These are phyloP conservation scores for Bromus sterilis DNA, from an alignment of 176 grass and related monocot species.

Conservation along the genomic window DNA sequence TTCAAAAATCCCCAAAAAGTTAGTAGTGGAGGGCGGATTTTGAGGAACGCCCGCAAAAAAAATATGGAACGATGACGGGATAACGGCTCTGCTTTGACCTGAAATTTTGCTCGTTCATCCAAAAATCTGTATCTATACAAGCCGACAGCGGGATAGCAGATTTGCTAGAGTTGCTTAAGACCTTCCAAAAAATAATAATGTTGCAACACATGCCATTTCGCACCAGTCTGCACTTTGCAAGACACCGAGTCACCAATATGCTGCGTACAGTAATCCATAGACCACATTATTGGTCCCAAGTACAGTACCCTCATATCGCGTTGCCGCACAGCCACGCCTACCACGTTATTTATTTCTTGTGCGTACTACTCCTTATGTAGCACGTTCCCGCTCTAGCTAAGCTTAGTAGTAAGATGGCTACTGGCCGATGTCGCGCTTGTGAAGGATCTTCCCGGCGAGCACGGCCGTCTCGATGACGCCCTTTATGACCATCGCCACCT, in stretches of 20 bases:
- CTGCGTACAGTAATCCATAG: neutral
- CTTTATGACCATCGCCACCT: constrained; percentile 44
- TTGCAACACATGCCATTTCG: neutral
- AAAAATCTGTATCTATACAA: too few relatives aligned
- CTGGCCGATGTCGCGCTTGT: constrained; percentile 51
- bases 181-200: too few relatives aligned
- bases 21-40: too few relatives aligned
- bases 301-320: neutral
- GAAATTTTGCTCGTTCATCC: too few relatives aligned
- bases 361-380: too few relatives aligned
- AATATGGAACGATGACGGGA: too few relatives aligned
- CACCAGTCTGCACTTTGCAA: neutral
- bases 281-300: neutral
- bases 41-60: too few relatives aligned
- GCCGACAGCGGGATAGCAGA: too few relatives aligned
- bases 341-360: neutral
- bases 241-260: neutral
- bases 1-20: too few relatives aligned
- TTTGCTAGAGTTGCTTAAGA: too few relatives aligned
- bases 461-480: constrained; percentile 75
- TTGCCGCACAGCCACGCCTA: neutral
- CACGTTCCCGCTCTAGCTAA: neutral
- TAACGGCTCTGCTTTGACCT: too few relatives aligned
- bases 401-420: neutral
- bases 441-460: constrained; percentile 69